phyloP scores from a whole-genome alignment of 306 rosid genomes.

The Malus asiatica region DNA sequence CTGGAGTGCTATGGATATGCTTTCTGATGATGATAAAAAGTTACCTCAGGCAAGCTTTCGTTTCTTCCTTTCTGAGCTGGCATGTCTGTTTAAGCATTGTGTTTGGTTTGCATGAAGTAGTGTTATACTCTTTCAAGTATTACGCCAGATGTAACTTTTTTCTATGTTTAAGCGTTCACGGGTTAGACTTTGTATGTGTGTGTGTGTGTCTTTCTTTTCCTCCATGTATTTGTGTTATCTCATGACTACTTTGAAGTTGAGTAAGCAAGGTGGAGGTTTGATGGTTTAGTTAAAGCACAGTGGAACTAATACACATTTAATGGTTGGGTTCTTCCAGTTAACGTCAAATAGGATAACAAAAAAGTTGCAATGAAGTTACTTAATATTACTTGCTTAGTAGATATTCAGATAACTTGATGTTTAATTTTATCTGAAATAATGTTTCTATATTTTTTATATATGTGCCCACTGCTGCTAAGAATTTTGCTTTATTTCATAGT shows the following conservation, averaged over 20 bases:
- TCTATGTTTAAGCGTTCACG: not conserved
- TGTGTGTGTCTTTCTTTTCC: not conserved
- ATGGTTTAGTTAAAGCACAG: not conserved
- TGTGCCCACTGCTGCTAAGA: not conserved
- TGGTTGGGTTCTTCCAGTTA: not conserved
- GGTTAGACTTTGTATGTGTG: not conserved
- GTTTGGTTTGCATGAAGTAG: not conserved
- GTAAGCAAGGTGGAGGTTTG: not conserved
- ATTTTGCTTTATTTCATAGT: slow-evolving; percentile 1
- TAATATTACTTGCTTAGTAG: not conserved
- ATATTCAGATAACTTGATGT: not conserved
- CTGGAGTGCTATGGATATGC: slow-evolving; percentile 98
- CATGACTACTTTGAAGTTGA: not conserved
- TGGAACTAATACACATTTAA: not conserved
- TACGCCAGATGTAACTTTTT: not conserved
- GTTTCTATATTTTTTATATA: not conserved
- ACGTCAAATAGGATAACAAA: not conserved
- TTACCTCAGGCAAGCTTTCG: slow-evolving; percentile 75
- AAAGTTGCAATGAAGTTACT: not conserved
- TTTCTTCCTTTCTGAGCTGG: slow-evolving; percentile 2
- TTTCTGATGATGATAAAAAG: slow-evolving; percentile 93
- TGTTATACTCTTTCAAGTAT: not conserved
- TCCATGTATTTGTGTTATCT: not conserved
- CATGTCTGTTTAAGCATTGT: not conserved
- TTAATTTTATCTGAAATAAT: not conserved